Evolutionary conservation across 495 filamentous ascomycete species (phyloP).

Genomic region (Glonium stellatum): DNA sequence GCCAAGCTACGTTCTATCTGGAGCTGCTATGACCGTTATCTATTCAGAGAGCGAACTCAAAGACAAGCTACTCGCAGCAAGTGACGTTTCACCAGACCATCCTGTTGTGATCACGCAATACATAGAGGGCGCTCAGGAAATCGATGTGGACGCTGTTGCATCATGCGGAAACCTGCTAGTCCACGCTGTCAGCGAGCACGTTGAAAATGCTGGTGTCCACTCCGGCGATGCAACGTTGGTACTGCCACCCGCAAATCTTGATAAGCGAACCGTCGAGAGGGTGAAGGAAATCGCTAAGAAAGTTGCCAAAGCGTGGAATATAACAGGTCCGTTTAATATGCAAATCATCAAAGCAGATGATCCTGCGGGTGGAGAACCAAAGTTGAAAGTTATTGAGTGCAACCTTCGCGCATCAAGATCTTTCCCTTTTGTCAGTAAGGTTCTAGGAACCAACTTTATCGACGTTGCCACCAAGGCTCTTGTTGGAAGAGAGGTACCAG

Average conservation of each 20-base stretch:
- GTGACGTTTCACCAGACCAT: conserved; percentile 88
- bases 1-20: conserved; percentile 91
- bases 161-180: conserved; percentile 78
- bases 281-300: conserved; percentile 93
- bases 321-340: conserved; percentile 99
- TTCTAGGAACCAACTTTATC: conserved; percentile 94
- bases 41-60: conserved; percentile 80
- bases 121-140: conserved; percentile 94
- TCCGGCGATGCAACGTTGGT: conserved; percentile 90
- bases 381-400: conserved; percentile 95
- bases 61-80: conserved; percentile 80
- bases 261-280: conserved; percentile 66
- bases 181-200: conserved; percentile 92
- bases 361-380: conserved; percentile 57
- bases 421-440: conserved; percentile 96
- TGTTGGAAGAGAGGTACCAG: conserved; percentile 76
- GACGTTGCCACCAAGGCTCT: conserved; percentile 93
- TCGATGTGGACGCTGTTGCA: conserved; percentile 94
- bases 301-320: conserved; percentile 93
- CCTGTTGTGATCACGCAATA: conserved; percentile 98
- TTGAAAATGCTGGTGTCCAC: conserved; percentile 94
- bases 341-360: conserved; percentile 92
- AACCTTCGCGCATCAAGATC: conserved; percentile 96
- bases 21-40: conserved; percentile 96
- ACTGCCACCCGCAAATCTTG: conserved; percentile 76